Evolutionary conservation across 1,284 basidiomycete species (phyloP).

Genomic region (Ceratobasidium sp.): DNA sequence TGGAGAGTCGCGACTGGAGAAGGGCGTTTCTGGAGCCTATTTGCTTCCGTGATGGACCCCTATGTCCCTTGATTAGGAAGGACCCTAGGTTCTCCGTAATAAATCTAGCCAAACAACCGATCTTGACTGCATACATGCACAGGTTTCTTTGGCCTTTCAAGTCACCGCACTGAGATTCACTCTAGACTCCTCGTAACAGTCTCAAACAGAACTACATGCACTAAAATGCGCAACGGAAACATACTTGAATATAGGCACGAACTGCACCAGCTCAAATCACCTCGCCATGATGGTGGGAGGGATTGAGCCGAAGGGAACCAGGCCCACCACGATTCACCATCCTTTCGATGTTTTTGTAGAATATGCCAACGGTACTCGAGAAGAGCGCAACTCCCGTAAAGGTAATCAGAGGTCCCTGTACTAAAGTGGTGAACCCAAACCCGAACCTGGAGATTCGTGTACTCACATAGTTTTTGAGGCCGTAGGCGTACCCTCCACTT

Average conservation of each 20-base stretch:
- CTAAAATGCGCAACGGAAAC: background rate
- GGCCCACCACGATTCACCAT: background rate
- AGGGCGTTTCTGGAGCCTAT: conserved; percentile 45
- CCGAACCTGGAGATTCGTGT: background rate
- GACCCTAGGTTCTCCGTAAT: conserved; percentile 25
- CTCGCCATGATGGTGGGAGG: background rate
- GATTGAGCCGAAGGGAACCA: background rate
- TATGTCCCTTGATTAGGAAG: conserved; percentile 39
- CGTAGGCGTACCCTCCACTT: conserved; percentile 28
- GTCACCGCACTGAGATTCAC: too few relatives aligned
- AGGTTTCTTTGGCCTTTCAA: background rate
- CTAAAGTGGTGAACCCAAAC: background rate
- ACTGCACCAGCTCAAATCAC: background rate
- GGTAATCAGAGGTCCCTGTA: conserved; percentile 34
- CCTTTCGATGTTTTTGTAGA: conserved; percentile 39
- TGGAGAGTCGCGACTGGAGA: conserved; percentile 46
- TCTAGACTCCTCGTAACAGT: too few relatives aligned
- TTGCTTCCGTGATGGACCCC: conserved; percentile 45
- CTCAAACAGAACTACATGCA: too few relatives aligned
- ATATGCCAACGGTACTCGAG: conserved; percentile 38
- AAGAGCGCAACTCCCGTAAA: conserved; percentile 39
- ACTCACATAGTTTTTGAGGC: conserved; percentile 44
- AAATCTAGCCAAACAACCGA: conserved; percentile 29
- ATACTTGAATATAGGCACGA: background rate
- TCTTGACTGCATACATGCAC: background rate